A percentile compares a stretch with the other conserved stretches of the same genome.
phyloP scores from a whole-genome alignment of 805 yeast genomes.

The Zygoascus bituminiphila region DNA sequence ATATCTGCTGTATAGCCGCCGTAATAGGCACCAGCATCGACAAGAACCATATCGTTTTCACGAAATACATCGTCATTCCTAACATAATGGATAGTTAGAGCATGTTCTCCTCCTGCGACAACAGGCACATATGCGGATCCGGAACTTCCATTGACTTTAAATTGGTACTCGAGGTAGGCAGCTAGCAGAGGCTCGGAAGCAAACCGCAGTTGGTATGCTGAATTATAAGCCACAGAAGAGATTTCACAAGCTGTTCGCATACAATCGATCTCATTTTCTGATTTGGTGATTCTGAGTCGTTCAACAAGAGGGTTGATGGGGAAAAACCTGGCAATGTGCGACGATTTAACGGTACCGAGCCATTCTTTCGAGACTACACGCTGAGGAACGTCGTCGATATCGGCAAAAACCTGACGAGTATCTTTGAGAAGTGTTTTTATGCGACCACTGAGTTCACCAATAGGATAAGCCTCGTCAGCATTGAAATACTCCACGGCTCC shows the following conservation, averaged over 20 bases:
- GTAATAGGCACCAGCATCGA: slow-evolving; percentile 88
- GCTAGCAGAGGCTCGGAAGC: slow-evolving; percentile 69
- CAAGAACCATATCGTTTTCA: slow-evolving; percentile 74
- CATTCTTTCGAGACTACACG: background rate
- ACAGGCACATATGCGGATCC: slow-evolving; percentile 85
- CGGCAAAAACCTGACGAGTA: slow-evolving; percentile 12
- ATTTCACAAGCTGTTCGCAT: slow-evolving; percentile 80
- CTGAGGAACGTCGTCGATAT: slow-evolving; percentile 3
- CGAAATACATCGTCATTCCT: slow-evolving; percentile 77
- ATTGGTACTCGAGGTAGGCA: slow-evolving; percentile 72
- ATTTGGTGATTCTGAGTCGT: slow-evolving; percentile 53
- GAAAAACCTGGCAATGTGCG: background rate
- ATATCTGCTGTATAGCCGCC: slow-evolving; percentile 97
- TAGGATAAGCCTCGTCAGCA: slow-evolving; percentile 64
- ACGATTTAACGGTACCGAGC: background rate
- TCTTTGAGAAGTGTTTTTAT: slow-evolving; percentile 3
- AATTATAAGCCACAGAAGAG: slow-evolving; percentile 75
- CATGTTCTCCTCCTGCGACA: slow-evolving; percentile 88
- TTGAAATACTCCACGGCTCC: slow-evolving; percentile 81
- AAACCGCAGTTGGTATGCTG: slow-evolving; percentile 58
- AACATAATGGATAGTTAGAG: slow-evolving; percentile 88
- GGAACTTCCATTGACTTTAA: slow-evolving; percentile 57
- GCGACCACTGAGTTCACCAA: slow-evolving; percentile 26
- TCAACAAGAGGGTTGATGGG: slow-evolving; percentile 16
- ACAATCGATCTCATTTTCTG: slow-evolving; percentile 62